Percentiles rank a stretch among this genome's conserved stretches.
These are phyloP conservation scores for Biscogniauxia sp. DNA, from an alignment of 2,329 filamentous ascomycete species.

Conservation along the genomic window DNA sequence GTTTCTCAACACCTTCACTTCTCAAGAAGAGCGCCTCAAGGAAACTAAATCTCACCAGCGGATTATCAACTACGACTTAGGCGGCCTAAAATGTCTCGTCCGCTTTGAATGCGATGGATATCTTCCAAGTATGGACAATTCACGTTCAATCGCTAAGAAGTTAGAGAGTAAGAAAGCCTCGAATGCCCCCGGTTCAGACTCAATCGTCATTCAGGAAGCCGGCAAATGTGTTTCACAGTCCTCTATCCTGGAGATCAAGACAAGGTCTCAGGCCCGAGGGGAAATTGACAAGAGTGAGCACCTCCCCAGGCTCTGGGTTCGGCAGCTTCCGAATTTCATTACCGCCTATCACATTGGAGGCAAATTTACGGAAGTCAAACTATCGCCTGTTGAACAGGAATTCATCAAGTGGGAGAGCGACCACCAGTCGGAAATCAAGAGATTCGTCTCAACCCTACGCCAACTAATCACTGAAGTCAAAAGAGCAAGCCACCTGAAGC, in stretches of 20 bases:
- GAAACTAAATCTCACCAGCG: slow-evolving; percentile 25
- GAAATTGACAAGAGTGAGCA: slow-evolving; percentile 19
- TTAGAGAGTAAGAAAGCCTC: background rate
- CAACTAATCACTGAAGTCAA: slow-evolving; percentile 21
- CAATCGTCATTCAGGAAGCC: slow-evolving; percentile 8
- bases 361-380: slow-evolving; percentile 18
- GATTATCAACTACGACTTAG: slow-evolving; percentile 24
- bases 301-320: slow-evolving; percentile 24
- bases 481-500: slow-evolving; percentile 18
- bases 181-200: background rate
- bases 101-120: slow-evolving; percentile 26
- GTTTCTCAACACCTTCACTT: slow-evolving; percentile 24
- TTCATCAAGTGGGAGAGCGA: slow-evolving; percentile 20
- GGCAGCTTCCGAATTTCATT: slow-evolving; percentile 24
- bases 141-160: slow-evolving; percentile 1
- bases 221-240: slow-evolving; percentile 15
- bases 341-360: slow-evolving; percentile 20
- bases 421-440: slow-evolving; percentile 18
- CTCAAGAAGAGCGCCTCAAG: slow-evolving; percentile 5
- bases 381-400: slow-evolving; percentile 10
- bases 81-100: slow-evolving; percentile 22
- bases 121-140: slow-evolving; percentile 1
- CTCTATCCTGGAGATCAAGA: slow-evolving; percentile 26
- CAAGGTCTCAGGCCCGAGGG: slow-evolving; percentile 11
- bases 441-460: slow-evolving; percentile 17